Evolutionary conservation across 176 grass and related monocot genomes (phyloP), one percentile per base, ranked within the genome.

Genomic region (Raddia distichophylla): DNA sequence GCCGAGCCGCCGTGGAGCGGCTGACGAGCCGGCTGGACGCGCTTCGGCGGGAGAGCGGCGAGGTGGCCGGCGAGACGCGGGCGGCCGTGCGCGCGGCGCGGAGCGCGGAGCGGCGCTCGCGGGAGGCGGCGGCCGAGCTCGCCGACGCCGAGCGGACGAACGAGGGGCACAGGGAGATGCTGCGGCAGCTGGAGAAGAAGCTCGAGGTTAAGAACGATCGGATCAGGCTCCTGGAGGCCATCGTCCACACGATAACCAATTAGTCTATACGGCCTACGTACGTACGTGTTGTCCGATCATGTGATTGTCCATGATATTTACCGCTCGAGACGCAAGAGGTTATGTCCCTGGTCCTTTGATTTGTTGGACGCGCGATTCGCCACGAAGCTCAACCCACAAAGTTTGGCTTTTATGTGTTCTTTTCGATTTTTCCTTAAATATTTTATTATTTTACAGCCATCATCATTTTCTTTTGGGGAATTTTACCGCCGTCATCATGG

Each of bases 201-300:
- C 56, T 71, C 6, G 5, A 10, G 87, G 47, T 13, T 20, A 76
- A 32, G 64, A 48, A 71, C 57, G 63, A 0, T 0, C 87, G 82
- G 48, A 40, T 85, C 57, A 85, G 64, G 71, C 10, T 81, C 2
- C 82, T 85, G 1, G 69, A 64, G 49, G 82, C 82, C 64, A 89
- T 89, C 82, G 3, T 76, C 56, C 7, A 16, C 19, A 84, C 82
- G 11, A n/a, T 89, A 4, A 0, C 1, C 49, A 70, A 27, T 27
- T 27, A 27, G 27, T 27, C 27, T 27, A 27, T 40, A 40, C 37
- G 37, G 37, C 37, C 37, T n/a, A n/a, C n/a, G n/a, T n/a, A n/a
- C n/a, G n/a, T 40, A 40, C 37, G 37, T 2, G 8, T 10, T 59
- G 54, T n/a, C 17, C 18, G 8, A 57, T 57, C 55, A 57, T 57